Percentiles rank a stretch among this genome's conserved stretches.
phyloP scores from a whole-genome alignment of 1,284 basidiomycete genomes.

The Anthracocystis walkeri region DNA sequence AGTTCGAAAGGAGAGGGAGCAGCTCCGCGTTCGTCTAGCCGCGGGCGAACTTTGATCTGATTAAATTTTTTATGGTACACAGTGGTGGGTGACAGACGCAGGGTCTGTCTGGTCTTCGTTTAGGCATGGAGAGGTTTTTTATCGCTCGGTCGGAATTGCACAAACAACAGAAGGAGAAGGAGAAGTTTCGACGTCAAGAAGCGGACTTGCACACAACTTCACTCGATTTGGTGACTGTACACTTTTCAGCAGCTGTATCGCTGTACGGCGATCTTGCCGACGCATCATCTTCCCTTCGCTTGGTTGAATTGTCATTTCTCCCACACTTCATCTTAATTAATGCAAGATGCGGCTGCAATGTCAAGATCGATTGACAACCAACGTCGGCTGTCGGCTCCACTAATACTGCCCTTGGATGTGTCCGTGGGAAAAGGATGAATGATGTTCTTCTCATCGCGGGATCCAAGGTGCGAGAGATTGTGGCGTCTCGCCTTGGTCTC shows the following conservation, averaged over 20 bases:
- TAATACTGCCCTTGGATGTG: no score
- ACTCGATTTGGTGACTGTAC: neutral
- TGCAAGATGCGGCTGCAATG: neutral
- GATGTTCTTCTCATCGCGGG: no score
- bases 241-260: neutral
- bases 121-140: no score
- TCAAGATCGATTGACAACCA: neutral
- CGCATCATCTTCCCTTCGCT: neutral
- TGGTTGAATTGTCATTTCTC: neutral
- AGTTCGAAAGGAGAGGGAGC: neutral
- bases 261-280: neutral
- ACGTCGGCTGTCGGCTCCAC: no score
- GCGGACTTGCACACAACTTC: no score
- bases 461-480: no score
- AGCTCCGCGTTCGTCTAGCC: neutral
- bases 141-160: no score
- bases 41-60: constrained; percentile 1
- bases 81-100: neutral
- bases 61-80: neutral
- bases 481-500: no score
- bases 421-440: no score
- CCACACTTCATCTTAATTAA: neutral
- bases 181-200: no score
- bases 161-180: no score
- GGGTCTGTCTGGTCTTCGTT: constrained; percentile 1